Evolutionary conservation across 192 early-diverging fungal genomes (phyloP).

Genomic region (Spinellus fusiger): DNA sequence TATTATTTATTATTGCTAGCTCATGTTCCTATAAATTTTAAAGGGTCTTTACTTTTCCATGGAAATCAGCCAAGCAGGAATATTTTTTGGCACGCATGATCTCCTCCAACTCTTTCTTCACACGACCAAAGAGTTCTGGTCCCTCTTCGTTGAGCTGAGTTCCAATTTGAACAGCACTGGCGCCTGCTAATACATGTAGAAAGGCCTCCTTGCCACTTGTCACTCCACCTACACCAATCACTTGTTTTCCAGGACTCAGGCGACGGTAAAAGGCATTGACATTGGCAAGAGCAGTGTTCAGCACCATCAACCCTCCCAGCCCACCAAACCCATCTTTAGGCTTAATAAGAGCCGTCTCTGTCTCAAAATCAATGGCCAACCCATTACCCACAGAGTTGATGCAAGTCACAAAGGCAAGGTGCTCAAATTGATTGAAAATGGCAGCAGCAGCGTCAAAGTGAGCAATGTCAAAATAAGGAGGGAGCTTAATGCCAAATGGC

Average conservation of each 20-base stretch:
- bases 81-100: conserved; percentile 30
- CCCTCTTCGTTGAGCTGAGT: conserved; percentile 32
- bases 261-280: conserved; percentile 32
- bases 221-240: conserved; percentile 34
- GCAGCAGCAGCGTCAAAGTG: conserved; percentile 31
- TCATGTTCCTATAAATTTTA: conserved; percentile 16
- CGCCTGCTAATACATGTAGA: conserved; percentile 32
- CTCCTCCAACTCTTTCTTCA: conserved; percentile 25
- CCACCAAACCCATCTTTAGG: conserved; percentile 36
- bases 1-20: background rate
- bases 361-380: conserved; percentile 30
- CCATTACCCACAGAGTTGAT: conserved; percentile 35
- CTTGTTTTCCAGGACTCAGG: conserved; percentile 17
- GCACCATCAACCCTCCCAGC: conserved; percentile 22
- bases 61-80: conserved; percentile 25
- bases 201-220: conserved; percentile 31
- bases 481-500: conserved; percentile 32
- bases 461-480: conserved; percentile 36
- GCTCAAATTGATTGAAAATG: conserved; percentile 27
- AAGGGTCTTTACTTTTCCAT: conserved; percentile 34
- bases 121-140: conserved; percentile 22
- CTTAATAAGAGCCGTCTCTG: conserved; percentile 29
- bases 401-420: conserved; percentile 25
- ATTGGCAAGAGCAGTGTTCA: conserved; percentile 29
- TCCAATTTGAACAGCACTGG: conserved; percentile 30